phyloP scores from a whole-genome alignment of 352 stramenopile species.

The Globisporangium camurandrum region DNA sequence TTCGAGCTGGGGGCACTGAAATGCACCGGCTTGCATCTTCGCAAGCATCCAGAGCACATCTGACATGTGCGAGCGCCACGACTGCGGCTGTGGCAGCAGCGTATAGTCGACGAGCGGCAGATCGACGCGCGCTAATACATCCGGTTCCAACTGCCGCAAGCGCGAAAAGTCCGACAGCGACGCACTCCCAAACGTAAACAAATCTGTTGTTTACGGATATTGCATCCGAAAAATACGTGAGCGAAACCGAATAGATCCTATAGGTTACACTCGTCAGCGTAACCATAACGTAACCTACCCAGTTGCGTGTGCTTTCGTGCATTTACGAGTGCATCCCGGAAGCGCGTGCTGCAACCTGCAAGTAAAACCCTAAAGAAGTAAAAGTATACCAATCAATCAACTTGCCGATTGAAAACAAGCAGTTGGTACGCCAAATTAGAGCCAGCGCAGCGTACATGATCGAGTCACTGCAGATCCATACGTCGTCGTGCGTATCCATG shows the following conservation, averaged over 20 bases:
- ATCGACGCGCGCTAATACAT: constrained; percentile 35
- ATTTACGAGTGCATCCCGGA: constrained; percentile 39
- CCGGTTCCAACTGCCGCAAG: constrained; percentile 35
- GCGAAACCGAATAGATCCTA: not conserved
- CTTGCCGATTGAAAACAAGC: too few species aligned
- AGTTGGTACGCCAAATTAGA: not conserved
- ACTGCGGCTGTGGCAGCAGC: constrained; percentile 34
- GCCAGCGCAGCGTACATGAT: constrained; percentile 35
- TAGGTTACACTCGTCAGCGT: not conserved
- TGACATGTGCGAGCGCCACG: constrained; percentile 34
- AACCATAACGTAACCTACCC: constrained; percentile 25
- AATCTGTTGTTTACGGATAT: constrained; percentile 41
- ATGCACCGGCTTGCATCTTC: constrained; percentile 40
- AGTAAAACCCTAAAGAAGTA: constrained; percentile 49
- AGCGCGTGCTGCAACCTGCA: constrained; percentile 45
- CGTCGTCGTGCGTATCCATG: constrained; percentile 39
- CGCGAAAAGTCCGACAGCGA: constrained; percentile 65
- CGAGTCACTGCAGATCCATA: constrained; percentile 74
- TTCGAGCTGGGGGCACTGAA: constrained; percentile 49
- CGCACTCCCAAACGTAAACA: constrained; percentile 65
- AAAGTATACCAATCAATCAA: too few species aligned
- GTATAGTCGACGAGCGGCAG: constrained; percentile 64
- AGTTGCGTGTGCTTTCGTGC: constrained; percentile 32
- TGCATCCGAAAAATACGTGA: too few species aligned
- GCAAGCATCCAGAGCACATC: constrained; percentile 47